phyloP scores from a whole-genome alignment of 2,329 filamentous ascomycete genomes.

The Sporothrix globosa region DNA sequence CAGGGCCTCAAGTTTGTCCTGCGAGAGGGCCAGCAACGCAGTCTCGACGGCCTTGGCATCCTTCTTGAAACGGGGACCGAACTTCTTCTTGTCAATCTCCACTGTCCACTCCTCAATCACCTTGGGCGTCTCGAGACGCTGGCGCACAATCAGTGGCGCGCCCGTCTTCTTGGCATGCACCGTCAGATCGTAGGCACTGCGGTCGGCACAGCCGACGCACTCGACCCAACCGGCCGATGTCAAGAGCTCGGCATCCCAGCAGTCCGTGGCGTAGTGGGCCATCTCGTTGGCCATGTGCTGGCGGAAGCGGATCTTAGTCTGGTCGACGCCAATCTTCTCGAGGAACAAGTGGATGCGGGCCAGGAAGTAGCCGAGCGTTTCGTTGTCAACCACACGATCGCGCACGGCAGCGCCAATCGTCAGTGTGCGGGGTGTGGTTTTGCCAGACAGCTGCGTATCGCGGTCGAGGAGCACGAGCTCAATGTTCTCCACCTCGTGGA shows the following conservation, averaged over 20 bases:
- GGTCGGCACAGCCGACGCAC: conserved; percentile 87
- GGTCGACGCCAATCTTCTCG: conserved; percentile 82
- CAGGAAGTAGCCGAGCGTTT: conserved; percentile 97
- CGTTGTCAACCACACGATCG: conserved; percentile 85
- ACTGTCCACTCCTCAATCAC: conserved; percentile 85
- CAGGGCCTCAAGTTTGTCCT: conserved; percentile 80
- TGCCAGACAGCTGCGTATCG: conserved; percentile 81
- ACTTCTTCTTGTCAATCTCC: conserved; percentile 91
- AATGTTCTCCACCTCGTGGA: conserved; percentile 80
- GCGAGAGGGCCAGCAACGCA: conserved; percentile 73
- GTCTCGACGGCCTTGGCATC: conserved; percentile 84
- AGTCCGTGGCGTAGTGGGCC: conserved; percentile 93
- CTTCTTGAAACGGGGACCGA: conserved; percentile 94
- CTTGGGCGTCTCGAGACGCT: conserved; percentile 76
- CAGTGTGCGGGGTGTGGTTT: conserved; percentile 73
- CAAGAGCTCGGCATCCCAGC: conserved; percentile 93
- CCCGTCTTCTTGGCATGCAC: conserved; percentile 94
- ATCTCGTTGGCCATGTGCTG: conserved; percentile 85
- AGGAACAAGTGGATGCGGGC: conserved; percentile 92
- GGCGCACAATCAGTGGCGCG: conserved; percentile 79
- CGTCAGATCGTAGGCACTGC: conserved; percentile 89
- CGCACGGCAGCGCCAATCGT: conserved; percentile 85
- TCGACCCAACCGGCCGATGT: conserved; percentile 97
- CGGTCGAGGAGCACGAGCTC: conserved; percentile 84
- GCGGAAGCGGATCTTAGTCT: conserved; percentile 87